These are phyloP conservation scores for Hymenotorrendiella dingleyae DNA, from an alignment of 2,329 filamentous ascomycete species.

Conservation along the genomic window DNA sequence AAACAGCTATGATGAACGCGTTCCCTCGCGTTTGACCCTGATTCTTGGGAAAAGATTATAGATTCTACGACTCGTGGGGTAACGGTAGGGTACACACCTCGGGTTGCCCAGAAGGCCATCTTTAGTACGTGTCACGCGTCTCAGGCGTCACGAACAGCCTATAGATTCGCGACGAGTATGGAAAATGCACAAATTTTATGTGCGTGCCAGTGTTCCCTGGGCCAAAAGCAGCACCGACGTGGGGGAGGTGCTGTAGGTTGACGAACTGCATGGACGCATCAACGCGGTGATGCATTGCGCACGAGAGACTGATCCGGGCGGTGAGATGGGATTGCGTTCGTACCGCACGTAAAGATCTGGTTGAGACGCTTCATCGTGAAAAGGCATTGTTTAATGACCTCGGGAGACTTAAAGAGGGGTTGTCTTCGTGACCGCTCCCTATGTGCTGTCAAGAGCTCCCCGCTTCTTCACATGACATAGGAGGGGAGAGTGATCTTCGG, in stretches of 20 bases:
- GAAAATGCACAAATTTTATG: conserved; percentile 2
- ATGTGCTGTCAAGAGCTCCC: conserved; percentile 1
- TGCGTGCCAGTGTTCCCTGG: neutral
- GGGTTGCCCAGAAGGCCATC: conserved; percentile 1
- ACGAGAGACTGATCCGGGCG: conserved; percentile 15
- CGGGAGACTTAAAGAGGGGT: conserved; percentile 2
- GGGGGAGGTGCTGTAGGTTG: neutral
- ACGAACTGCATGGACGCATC: conserved; percentile 9
- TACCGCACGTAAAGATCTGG: conserved; percentile 5
- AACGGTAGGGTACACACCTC: too few relatives aligned
- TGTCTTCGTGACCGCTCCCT: conserved; percentile 1
- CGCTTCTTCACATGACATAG: conserved; percentile 2
- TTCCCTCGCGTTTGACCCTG: too few relatives aligned
- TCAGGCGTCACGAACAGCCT: conserved; percentile 13
- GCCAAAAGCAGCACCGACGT: conserved; percentile 10
- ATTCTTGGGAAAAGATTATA: too few relatives aligned
- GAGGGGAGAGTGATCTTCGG: neutral
- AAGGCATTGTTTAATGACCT: neutral
- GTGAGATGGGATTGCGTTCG: conserved; percentile 11
- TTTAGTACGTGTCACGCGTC: conserved; percentile 14
- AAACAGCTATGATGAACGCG: too few relatives aligned
- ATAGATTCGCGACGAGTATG: conserved; percentile 21
- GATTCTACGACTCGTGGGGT: conserved; percentile 2
- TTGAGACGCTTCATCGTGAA: neutral
- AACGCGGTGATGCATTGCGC: neutral